phyloP scores from a whole-genome alignment of 441 rosid species.

The Adansonia rubrostipa region DNA sequence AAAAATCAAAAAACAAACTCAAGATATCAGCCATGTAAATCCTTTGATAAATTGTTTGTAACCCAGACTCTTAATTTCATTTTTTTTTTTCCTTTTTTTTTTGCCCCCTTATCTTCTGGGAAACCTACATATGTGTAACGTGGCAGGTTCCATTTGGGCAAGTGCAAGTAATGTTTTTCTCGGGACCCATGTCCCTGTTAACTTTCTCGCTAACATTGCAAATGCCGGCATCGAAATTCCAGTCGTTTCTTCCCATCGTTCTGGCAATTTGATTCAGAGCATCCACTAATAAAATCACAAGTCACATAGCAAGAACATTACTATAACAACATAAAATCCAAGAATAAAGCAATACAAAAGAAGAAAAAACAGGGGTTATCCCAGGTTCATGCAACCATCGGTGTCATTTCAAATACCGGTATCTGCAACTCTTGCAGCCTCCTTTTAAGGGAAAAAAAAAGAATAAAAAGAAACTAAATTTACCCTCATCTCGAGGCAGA shows the following conservation, averaged over 20 bases:
- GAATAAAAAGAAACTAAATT: not conserved
- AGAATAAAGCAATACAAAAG: too few species aligned
- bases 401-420: too few species aligned
- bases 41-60: not conserved
- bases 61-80: not conserved
- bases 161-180: conserved; percentile 38
- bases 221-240: conserved; percentile 37
- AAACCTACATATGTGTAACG: conserved; percentile 43
- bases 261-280: conserved; percentile 38
- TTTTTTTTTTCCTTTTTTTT: not conserved
- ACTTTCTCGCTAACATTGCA: conserved; percentile 28
- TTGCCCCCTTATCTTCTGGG: not conserved
- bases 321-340: not conserved
- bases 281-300: conserved; percentile 31
- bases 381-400: too few species aligned
- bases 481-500: conserved; percentile 37
- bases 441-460: not conserved
- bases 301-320: not conserved
- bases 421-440: too few species aligned
- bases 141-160: conserved; percentile 48
- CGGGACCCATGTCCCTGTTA: conserved; percentile 28
- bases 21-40: conserved; percentile 1
- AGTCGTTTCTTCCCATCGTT: conserved; percentile 40
- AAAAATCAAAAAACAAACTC: conserved; percentile 25
- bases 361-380: too few species aligned